These are phyloP conservation scores for Penicillium verhagenii DNA, from an alignment of 495 filamentous ascomycete genomes.

Conservation along the genomic window DNA sequence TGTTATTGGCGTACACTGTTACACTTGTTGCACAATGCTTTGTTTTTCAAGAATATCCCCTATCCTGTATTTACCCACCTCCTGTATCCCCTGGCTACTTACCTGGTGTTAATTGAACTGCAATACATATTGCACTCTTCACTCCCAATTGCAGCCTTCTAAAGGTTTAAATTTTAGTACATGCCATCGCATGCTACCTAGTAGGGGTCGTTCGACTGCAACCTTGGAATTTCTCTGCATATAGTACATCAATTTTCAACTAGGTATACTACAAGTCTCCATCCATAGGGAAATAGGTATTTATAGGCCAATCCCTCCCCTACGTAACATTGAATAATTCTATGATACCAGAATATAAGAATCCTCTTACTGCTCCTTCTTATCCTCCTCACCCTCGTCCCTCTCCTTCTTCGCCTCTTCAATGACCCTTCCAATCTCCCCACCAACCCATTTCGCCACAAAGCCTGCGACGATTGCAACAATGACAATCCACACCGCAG, in stretches of 20 bases:
- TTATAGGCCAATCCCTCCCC: no score
- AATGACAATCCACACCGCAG: conserved; percentile 56
- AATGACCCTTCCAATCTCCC: conserved; percentile 31
- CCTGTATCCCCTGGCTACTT: conserved; percentile 14
- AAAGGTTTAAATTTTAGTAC: no score
- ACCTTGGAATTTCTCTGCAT: no score
- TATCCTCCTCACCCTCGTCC: conserved; percentile 6
- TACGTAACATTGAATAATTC: no score
- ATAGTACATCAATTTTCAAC: no score
- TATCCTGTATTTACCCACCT: conserved; percentile 18
- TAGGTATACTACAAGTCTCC: no score
- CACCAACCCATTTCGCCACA: conserved; percentile 33
- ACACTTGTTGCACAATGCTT: conserved; percentile 8
- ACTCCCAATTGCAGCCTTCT: no score
- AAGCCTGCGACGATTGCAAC: conserved; percentile 55
- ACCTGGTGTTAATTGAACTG: not conserved
- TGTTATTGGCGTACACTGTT: not conserved
- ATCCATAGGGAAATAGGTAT: no score
- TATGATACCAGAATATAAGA: no score
- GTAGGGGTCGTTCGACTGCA: no score
- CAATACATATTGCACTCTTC: not conserved
- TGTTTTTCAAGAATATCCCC: conserved; percentile 23
- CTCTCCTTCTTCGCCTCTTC: conserved; percentile 17
- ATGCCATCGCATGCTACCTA: no score
- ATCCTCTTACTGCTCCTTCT: conserved; percentile 28